A percentile compares a stretch with the other conserved stretches of the same genome.
Conservation (phyloP, 176 grass and related monocot genomes). For the Triticum timopheevii region DNA sequence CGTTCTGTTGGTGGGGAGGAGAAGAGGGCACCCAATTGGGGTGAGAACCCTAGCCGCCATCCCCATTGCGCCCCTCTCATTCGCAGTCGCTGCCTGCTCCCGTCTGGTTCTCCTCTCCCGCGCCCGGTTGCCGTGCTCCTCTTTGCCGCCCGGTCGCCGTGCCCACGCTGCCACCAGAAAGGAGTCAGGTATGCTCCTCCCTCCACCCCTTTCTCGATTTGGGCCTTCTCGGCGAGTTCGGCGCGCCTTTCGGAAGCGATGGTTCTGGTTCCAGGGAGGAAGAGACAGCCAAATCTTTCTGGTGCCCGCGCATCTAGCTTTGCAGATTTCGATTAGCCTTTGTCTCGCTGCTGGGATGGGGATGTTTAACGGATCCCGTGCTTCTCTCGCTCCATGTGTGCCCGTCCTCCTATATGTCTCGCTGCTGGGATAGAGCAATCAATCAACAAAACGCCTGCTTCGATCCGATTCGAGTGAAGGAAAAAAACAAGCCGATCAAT, state of each 20-base stretch:
- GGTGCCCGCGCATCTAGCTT: background rate
- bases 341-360: background rate
- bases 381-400: background rate
- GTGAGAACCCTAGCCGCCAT: no score
- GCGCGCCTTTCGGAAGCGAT: constrained; percentile 5
- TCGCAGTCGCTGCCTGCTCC: no score
- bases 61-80: no score
- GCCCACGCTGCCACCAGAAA: background rate
- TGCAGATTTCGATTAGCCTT: constrained; percentile 9
- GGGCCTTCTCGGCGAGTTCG: background rate
- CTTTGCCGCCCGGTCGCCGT: background rate
- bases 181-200: constrained; percentile 57
- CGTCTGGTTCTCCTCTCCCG: no score
- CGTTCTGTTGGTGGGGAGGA: no score
- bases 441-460: no score
- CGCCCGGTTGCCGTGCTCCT: background rate
- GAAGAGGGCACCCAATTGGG: no score
- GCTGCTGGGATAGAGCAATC: no score
- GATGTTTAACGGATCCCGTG: constrained; percentile 35
- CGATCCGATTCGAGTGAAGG: no score
- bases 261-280: background rate
- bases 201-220: background rate
- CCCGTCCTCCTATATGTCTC: background rate
- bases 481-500: no score
- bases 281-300: constrained; percentile 36